A percentile compares a stretch with the other conserved stretches of the same genome.
These are phyloP conservation scores for Russula lepida DNA, from an alignment of 768 basidiomycete species.

Conservation along the genomic window DNA sequence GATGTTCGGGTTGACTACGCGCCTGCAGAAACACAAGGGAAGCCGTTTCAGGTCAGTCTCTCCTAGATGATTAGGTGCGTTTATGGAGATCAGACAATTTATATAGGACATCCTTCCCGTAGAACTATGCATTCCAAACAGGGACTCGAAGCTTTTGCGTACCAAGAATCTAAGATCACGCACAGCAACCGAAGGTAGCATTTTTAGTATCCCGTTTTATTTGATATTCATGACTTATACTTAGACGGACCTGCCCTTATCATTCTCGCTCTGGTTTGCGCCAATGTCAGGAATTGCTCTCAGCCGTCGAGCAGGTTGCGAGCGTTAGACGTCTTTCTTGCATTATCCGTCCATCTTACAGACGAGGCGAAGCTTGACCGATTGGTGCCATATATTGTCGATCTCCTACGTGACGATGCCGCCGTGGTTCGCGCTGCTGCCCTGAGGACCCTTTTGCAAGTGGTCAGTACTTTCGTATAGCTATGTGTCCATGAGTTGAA, in stretches of 20 bases:
- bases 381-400: constrained; percentile 85
- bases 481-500: not conserved
- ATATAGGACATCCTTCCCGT: constrained; percentile 70
- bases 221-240: not conserved
- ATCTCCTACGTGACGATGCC: constrained; percentile 78
- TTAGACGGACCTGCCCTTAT: constrained; percentile 85
- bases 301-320: constrained; percentile 81
- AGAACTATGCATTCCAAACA: constrained; percentile 59
- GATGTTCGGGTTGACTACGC: constrained; percentile 52
- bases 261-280: constrained; percentile 76
- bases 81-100: not conserved
- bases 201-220: not conserved
- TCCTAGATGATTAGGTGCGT: not conserved
- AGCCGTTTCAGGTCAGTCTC: constrained; percentile 49
- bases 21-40: constrained; percentile 35
- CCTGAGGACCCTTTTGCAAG: constrained; percentile 70
- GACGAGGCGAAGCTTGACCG: constrained; percentile 95
- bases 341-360: constrained; percentile 69
- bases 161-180: constrained; percentile 29
- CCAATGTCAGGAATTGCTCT: constrained; percentile 82
- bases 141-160: constrained; percentile 43
- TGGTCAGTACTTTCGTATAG: constrained; percentile 43
- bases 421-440: constrained; percentile 76
- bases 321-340: constrained; percentile 80
- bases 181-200: constrained; percentile 56